Evolutionary conservation across 148 eudicot species (phyloP), one percentile per base, ranked within the genome.

Genomic region (Camellia granthamiana): DNA sequence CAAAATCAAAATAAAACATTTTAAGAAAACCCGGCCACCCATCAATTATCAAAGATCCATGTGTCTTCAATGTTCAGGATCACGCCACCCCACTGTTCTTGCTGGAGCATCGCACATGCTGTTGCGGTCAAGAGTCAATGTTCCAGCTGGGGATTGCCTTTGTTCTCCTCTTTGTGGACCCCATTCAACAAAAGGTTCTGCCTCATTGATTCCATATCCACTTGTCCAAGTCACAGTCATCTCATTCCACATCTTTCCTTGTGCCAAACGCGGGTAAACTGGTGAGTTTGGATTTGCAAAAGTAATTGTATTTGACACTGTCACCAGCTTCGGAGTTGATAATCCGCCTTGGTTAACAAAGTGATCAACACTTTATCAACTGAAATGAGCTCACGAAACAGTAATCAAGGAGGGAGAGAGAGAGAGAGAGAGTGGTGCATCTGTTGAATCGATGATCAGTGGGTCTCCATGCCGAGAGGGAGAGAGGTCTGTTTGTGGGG

Each of bases 151-250:
- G 11, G 97, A 88, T 6, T 71, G 86, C 41, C 4, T 84, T 61
- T 70, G 81, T 51, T 84, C 81, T 60, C 76, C 88, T 61, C 92
- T 90, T 78, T 84, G 72, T 43, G 81, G 83, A 64, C 97, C 91
- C 97, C 95, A 93, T 82, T 90, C 90, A 49, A 93, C 90, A 56
- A 93, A 85, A 44, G 95, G 88, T 64, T 80, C 84, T 15, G 95
- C 97, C 69, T 85, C 91, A 74, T 78, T 81, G 47, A 92, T 88
- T 41, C 77, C 89, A 79, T 91, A 93, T 69, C 97, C 97, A 64
- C 97, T 93, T 47, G 95, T 93, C 97, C 97, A 93, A 55, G 97
- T 91, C 16, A 93, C 91, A 44, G 94, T 84, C 95, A 93, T 93
- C 84, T 94, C 97, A 86, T 94, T 85, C 98, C 97, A 94, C 54